Base-by-base conservation (phyloP, 2,329 filamentous ascomycete species). In the Chlorencoelia australis region DNA sequence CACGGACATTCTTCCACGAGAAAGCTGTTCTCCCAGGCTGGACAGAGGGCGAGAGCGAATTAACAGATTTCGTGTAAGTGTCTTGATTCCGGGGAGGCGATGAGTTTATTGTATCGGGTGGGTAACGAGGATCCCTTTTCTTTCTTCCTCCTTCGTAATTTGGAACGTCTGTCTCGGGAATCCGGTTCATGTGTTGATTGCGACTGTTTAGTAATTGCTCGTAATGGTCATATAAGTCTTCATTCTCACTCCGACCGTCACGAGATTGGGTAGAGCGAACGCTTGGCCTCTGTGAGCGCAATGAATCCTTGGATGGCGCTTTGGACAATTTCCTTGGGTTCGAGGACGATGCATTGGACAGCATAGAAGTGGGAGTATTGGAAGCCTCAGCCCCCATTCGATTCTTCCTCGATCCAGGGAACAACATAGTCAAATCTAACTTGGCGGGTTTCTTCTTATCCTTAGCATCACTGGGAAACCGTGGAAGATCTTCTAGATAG, bases 381-480 rank as follows among this genome's bases (percentile, higher is more conserved):
- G n/a, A n/a, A n/a, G n/a, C n/a, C n/a, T n/a, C n/a, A n/a, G n/a
- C n/a, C n/a, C 6, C 38, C 31, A 8, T 41, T 30, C 31, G 22
- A 6, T 47, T 37, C 25, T 40, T 47, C 21, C 44, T 41, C 9
- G 48, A 41, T 18, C 43, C 46, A 6, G 52, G 49, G 24, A 57
- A 55, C 11, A 58, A 33, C 39, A 40, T 51, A n/a, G 55, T 48
- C 15, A 57, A 26, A 30, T 56, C 52, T 21, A 55, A 29, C 21
- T 44, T 45, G 5, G 45, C 39, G 5, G 52, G 48, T 25, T 57
- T 57, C 39, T 55, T 57, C 15, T 40, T 44, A 11, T 41, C 42
- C 5, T 16, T 4, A 14, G 28, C 25, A 17, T 14, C 17, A 13
- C 21, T 18, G 11, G 15, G 19, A 22, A 32, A 24, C 9, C 27